Base-by-base conservation (phyloP, 2,329 filamentous ascomycete genomes). In the Cladobotryum protrusum region DNA sequence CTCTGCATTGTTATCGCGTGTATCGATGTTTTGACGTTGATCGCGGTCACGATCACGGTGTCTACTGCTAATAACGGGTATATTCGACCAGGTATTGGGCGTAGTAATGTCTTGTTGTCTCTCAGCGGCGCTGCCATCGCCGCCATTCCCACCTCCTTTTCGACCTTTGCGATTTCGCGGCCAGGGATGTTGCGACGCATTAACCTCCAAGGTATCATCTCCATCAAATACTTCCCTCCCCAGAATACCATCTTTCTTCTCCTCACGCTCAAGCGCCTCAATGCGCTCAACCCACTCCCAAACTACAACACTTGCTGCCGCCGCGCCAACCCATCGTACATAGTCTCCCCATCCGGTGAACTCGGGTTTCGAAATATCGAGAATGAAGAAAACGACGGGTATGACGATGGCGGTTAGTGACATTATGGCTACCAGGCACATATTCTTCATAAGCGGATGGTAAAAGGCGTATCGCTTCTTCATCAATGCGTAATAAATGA, bases 261-360 rank as follows among this genome's bases (percentile, higher is more conserved):
- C 90, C 66, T 96, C 90, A 57, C 91, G 82, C 71, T 96, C 91
- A 54, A 96, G 69, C 0, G 90, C 89, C 66, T 96, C 91, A 44
- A 96, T 96, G 20, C 91, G 81, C 67, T 96, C 91, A 3, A 96
- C 91, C 91, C 91, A 96, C 67, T 96, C 91, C 91, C 91, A 96
- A 2, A 96, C 91, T 18, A 96, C 88, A n/a, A 96, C 91, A 68
- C 89, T 95, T 24, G 91, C 91, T 1, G 90, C 90, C 0, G 91
- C 90, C 1, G 90, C 90, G 43, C 91, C 91, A n/a, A 96, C 91
- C 91, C 91, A 96, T 61, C 90, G 78, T 42, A 96, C 91, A 63
- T 96, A 96, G 62, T 95, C 91, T 63, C 91, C 91, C 91, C 91
- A 96, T 8, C 87, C 89, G 36, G 88, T 88, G 54, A 96, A 85